Evolutionary conservation across 192 early-diverging fungal species (phyloP).

Genomic region (Gonapodya sp.): DNA sequence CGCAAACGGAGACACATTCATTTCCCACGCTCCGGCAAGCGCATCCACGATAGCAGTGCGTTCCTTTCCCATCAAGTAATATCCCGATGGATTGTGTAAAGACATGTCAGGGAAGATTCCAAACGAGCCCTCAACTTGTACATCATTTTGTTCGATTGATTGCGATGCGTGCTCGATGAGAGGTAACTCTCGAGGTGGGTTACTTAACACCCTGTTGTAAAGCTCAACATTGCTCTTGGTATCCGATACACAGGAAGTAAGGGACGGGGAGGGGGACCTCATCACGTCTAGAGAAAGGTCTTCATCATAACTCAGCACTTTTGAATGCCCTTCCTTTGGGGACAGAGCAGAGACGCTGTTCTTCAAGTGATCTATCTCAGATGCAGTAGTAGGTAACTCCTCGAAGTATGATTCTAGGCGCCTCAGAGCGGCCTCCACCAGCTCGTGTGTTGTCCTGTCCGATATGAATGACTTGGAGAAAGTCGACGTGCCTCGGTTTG

Average conservation of each 20-base stretch:
- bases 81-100: no score
- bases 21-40: no score
- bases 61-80: no score
- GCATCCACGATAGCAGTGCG: no score
- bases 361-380: no score
- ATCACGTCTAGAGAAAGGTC: neutral
- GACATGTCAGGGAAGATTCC: no score
- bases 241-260: neutral
- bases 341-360: no score
- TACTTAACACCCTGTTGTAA: neutral
- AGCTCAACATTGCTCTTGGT: neutral
- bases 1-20: no score
- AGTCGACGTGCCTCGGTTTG: neutral
- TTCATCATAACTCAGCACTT: neutral
- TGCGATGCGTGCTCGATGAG: neutral
- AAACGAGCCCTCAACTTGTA: no score
- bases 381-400: neutral
- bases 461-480: neutral
- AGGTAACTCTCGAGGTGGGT: neutral
- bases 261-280: no score
- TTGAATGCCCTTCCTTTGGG: neutral
- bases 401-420: neutral
- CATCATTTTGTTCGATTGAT: neutral
- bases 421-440: neutral
- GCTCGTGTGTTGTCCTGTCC: neutral